Evolutionary conservation across 2,329 filamentous ascomycete species (phyloP).

Genomic region (Colletotrichum coccodes): DNA sequence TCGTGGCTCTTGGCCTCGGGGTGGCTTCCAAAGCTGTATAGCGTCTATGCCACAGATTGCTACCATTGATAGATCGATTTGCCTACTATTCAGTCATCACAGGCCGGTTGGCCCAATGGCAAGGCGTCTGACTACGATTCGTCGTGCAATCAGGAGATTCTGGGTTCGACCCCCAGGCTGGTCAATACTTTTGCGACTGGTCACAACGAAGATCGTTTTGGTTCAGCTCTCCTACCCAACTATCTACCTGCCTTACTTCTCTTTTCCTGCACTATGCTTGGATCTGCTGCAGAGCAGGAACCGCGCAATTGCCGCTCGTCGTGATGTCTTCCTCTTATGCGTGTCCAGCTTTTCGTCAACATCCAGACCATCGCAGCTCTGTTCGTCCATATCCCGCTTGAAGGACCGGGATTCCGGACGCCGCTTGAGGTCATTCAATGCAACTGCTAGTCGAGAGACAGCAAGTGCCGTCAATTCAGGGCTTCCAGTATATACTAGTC

Average conservation of each 20-base stretch:
- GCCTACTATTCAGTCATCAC: conserved; percentile 13
- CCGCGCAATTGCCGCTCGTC: not conserved
- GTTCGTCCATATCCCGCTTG: not conserved
- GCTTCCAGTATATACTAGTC: not conserved
- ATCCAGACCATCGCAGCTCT: not conserved
- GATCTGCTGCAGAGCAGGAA: not conserved
- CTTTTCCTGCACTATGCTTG: no score
- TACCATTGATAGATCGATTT: no score
- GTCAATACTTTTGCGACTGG: conserved; percentile 3
- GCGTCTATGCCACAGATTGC: no score
- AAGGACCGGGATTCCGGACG: no score
- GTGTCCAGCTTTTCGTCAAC: no score
- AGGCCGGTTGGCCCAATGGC: conserved; percentile 47
- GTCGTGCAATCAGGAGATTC: conserved; percentile 25
- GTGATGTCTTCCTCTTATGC: no score
- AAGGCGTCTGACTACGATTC: conserved; percentile 56
- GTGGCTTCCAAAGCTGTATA: no score
- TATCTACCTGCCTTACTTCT: not conserved
- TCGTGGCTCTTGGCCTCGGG: no score
- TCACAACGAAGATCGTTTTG: no score
- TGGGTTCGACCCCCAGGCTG: conserved; percentile 34
- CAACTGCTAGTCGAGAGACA: not conserved
- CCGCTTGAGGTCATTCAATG: not conserved
- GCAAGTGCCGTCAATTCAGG: not conserved
- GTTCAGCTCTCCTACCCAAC: no score